A percentile compares a stretch with the other conserved stretches of the same genome.
phyloP scores from a whole-genome alignment of 2,329 filamentous ascomycete genomes.

The Epichloe scottii region DNA sequence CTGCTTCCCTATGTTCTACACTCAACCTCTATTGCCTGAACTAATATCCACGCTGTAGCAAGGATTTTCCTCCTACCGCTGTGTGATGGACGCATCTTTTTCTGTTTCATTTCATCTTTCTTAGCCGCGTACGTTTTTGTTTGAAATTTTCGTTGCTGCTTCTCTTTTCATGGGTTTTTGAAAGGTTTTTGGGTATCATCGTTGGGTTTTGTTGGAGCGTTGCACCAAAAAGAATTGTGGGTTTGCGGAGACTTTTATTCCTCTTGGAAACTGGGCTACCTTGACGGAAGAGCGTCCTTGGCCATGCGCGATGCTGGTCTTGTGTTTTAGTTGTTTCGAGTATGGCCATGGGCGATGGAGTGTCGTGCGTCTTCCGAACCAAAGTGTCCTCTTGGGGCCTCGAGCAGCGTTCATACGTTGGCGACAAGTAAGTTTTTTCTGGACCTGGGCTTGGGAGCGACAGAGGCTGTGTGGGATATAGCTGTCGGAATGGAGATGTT shows the following conservation, averaged over 20 bases:
- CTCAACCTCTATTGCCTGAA: slow-evolving; percentile 14
- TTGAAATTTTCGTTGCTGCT: background rate
- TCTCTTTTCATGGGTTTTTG: background rate
- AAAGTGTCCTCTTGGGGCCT: background rate
- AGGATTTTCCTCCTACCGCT: background rate
- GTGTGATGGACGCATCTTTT: slow-evolving; percentile 2
- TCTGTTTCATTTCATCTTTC: background rate
- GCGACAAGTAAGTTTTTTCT: background rate
- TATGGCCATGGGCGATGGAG: background rate
- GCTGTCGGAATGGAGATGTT: background rate
- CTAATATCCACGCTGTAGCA: slow-evolving; percentile 18
- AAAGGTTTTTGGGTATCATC: slow-evolving; percentile 4
- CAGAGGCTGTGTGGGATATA: background rate
- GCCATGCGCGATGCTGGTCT: background rate
- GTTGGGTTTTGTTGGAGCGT: slow-evolving; percentile 2
- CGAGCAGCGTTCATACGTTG: background rate
- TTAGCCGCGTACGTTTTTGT: background rate
- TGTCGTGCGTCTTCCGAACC: background rate
- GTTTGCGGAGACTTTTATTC: background rate
- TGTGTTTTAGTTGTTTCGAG: background rate
- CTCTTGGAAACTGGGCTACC: background rate
- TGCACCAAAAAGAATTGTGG: slow-evolving; percentile 2
- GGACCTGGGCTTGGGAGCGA: background rate
- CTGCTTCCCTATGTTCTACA: slow-evolving; percentile 11
- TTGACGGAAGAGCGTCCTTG: background rate